These are phyloP conservation scores for Cymbopogon flexuosus DNA, from an alignment of 202 grass and related monocot genomes.

Conservation along the genomic window DNA sequence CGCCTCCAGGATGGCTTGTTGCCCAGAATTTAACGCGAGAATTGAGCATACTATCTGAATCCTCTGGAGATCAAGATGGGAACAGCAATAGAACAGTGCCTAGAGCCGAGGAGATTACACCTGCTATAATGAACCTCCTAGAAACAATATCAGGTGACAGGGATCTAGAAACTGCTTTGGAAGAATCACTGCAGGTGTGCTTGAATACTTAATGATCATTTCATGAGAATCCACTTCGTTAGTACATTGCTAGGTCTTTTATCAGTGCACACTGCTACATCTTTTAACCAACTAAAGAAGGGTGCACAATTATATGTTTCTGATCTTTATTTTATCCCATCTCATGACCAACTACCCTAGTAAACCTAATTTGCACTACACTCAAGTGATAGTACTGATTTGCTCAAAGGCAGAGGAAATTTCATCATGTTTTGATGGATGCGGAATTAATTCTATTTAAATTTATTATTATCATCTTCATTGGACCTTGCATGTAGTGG, in stretches of 20 bases:
- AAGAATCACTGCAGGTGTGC: constrained; percentile 75
- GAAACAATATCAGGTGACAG: constrained; percentile 44
- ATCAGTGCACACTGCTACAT: background rate
- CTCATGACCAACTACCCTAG: background rate
- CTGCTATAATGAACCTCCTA: constrained; percentile 49
- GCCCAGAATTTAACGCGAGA: constrained; percentile 66
- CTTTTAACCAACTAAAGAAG: constrained; percentile 1
- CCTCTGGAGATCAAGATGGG: constrained; percentile 46
- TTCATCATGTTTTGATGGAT: constrained; percentile 1
- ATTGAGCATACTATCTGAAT: constrained; percentile 51
- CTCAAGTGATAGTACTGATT: background rate
- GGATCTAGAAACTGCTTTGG: constrained; percentile 74
- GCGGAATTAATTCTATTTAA: background rate
- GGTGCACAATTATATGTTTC: background rate
- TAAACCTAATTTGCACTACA: constrained; percentile 5
- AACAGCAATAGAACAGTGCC: constrained; percentile 28
- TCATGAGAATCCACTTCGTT: constrained; percentile 7
- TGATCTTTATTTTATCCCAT: background rate
- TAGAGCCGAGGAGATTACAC: constrained; percentile 18
- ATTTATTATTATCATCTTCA: background rate
- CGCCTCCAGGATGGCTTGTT: constrained; percentile 86
- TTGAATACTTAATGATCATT: background rate
- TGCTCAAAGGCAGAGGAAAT: background rate
- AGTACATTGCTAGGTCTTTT: constrained; percentile 6
- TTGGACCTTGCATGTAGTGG: background rate